Percentiles rank a stretch among this genome's conserved stretches.
Evolutionary conservation across 257 asterid species (phyloP).

Genomic region (Lycium barbarum): DNA sequence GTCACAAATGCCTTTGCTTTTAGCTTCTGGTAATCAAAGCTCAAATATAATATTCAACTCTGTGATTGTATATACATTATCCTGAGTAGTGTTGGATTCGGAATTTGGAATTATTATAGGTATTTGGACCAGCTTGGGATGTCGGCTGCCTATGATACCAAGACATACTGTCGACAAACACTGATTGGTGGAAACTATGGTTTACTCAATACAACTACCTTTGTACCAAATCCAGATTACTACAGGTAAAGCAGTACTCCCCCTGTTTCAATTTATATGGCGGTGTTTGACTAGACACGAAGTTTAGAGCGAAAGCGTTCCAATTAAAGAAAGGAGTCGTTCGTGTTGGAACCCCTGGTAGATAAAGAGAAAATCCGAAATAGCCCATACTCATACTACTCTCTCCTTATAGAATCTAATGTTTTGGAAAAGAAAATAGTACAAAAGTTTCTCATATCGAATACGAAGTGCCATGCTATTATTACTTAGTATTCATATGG

Average conservation of each 20-base stretch:
- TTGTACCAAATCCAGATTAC: constrained; percentile 84
- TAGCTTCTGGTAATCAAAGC: constrained; percentile 68
- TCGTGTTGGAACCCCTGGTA: not conserved
- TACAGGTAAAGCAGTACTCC: constrained; percentile 58
- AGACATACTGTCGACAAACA: constrained; percentile 81
- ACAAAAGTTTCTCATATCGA: not conserved
- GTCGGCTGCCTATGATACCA: constrained; percentile 66
- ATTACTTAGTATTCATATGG: not conserved
- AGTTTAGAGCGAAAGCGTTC: not conserved
- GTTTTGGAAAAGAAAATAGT: not conserved
- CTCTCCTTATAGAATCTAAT: not conserved
- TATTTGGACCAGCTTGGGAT: constrained; percentile 84
- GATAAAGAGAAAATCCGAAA: not conserved
- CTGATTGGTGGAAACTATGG: constrained; percentile 92
- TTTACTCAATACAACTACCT: constrained; percentile 71
- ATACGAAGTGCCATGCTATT: not conserved
- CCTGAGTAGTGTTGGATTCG: not conserved
- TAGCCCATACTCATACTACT: constrained; percentile 5
- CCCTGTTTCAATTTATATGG: not conserved
- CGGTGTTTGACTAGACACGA: not conserved
- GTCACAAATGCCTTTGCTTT: constrained; percentile 76
- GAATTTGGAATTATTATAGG: constrained; percentile 48
- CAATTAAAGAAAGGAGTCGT: not conserved
- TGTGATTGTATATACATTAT: not conserved
- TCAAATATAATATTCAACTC: not conserved